Base-by-base conservation (phyloP, 2,329 filamentous ascomycete genomes). In the Apiospora sp. region DNA sequence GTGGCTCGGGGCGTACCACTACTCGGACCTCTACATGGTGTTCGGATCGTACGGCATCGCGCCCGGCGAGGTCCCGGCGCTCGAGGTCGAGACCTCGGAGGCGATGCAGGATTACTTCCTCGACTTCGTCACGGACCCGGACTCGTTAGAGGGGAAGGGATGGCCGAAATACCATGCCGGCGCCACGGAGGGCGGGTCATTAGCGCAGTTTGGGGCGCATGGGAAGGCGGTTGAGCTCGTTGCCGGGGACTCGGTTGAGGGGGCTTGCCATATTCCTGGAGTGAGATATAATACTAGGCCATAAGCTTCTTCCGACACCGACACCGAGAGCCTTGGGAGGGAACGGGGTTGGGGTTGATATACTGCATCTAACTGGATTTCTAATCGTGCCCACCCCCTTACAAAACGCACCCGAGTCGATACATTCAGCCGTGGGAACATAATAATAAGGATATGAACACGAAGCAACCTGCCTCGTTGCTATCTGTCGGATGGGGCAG, bases 1-100 rank as follows among this genome's bases (percentile, higher is more conserved):
- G 2, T 86, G 83, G 83, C 78, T 85, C 64, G 84, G 84, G 7
- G 84, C 83, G 0, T 86, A 83, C 70, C 84, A 86, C 72, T 79
- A 78, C 54, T 77, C 77, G 8, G 83, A 85, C 68, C 75, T 83
- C 30, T 80, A 82, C 16, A 73, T 84, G 75, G 73, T 82, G 37
- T 83, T 85, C 74, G 83, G 82, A 2, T 84, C 83, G 1, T 82
- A 83, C 71, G 69, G 71, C 3, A 72, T 77, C 22, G 70, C 77
- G 64, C 75, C 77, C 41, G 71, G 74, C 67, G 72, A 73, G n/a
- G 74, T 76, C n/a, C 78, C 78, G 34, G 69, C 74, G 37, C 76
- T 77, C 68, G 75, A 80, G 61, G 72, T 74, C 4, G 76, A 76
- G 37, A 74, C 76, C 4, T 78, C 77, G 74, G 67, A 71, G 44